phyloP scores from a whole-genome alignment of 768 basidiomycete species.

The Naganishia vaughanmartiniae region DNA sequence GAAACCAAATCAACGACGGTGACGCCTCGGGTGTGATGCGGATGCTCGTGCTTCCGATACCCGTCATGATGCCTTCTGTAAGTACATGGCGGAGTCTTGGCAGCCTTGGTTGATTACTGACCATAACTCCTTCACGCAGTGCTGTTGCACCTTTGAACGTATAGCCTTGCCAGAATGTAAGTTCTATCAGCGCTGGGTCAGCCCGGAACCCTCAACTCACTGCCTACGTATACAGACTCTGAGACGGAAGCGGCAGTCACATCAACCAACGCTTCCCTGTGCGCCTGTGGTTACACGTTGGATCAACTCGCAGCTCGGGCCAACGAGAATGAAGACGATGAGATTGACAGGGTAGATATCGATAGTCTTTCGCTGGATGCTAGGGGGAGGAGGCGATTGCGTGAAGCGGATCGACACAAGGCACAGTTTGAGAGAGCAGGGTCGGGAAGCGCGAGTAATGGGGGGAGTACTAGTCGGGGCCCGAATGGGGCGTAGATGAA shows the following conservation, averaged over 20 bases:
- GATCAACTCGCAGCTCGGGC: conserved; percentile 28
- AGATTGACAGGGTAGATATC: conserved; percentile 29
- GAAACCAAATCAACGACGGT: conserved; percentile 31
- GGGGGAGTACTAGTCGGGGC: conserved; percentile 8
- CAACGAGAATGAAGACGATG: conserved; percentile 29
- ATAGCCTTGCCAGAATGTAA: conserved; percentile 33
- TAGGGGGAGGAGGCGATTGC: conserved; percentile 15
- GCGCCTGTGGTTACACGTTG: conserved; percentile 32
- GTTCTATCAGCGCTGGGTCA: background rate
- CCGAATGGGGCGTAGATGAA: background rate
- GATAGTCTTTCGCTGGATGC: conserved; percentile 26
- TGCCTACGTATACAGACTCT: conserved; percentile 20
- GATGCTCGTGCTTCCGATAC: conserved; percentile 42
- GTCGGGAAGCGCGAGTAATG: conserved; percentile 2
- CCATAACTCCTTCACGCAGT: background rate
- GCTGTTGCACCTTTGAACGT: conserved; percentile 30
- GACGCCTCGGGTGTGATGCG: conserved; percentile 46
- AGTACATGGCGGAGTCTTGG: conserved; percentile 16
- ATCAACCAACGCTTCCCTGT: background rate
- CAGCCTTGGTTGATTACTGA: background rate
- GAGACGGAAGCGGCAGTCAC: conserved; percentile 20
- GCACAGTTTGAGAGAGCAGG: conserved; percentile 27
- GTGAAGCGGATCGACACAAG: conserved; percentile 26
- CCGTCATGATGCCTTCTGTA: conserved; percentile 44
- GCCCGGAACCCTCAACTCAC: background rate